Base-by-base conservation (phyloP, 331 rosid species). In the Cydonia oblonga region DNA sequence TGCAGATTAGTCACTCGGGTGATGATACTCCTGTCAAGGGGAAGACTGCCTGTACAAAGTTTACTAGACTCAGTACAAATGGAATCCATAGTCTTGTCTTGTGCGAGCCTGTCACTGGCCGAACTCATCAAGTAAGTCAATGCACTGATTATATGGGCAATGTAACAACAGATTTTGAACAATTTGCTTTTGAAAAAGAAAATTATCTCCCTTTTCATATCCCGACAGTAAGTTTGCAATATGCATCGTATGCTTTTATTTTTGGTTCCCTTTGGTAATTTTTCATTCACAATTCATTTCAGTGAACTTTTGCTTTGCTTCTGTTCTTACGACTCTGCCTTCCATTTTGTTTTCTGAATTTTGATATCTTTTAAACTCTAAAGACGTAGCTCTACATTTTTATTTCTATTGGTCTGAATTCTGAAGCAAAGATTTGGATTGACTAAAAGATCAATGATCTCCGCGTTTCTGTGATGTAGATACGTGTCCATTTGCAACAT, bases 101-200 rank as follows among this genome's bases (percentile, higher is more conserved):
- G 72, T 95, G 99, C 40, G 88, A 95, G 70, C 97, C 99, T 20
- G 76, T 95, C 80, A 89, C 93, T 24, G 99, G 96, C 60, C 89
- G 99, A 57, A 91, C 96, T 69, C 99, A 91, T 88, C 97, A 95
- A 82, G 99, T 87, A 75, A 71, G 81, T 24, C 51, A 38, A 44
- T 54, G 42, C 30, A 5, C 35, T 9, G 51, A 62, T 68, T 26
- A 40, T 20, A 40, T 22, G 16, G 74, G 59, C 9, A 7, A 28
- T 16, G 23, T 6, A 49, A 19, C 49, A 73, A 6, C 6, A 2
- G 6, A 9, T 51, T 32, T 40, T 23, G 13, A 59, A 25, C 16
- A 2, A 29, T 2, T 66, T 38, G 13, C 66, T 19, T 19, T 28
- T 69, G 8, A 12, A 35, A 11, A 38, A 5, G 22, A 14, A 42